Evolutionary conservation across 2,329 filamentous ascomycete genomes (phyloP), one percentile per base, ranked within the genome.

Genomic region (Penicillium sp.): DNA sequence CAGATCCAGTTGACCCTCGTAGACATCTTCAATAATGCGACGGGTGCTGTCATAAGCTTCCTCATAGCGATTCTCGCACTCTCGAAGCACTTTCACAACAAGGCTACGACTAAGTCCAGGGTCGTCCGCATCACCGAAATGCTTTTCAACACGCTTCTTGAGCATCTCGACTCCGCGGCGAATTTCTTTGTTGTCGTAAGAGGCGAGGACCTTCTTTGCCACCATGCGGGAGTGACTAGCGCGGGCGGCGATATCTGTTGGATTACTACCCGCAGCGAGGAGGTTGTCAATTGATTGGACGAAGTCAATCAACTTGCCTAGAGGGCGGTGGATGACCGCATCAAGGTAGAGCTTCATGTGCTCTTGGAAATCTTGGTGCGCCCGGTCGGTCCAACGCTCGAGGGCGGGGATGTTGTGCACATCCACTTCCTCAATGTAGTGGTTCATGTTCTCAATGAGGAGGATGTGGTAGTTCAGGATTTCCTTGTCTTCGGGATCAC

Each of bases 361-460:
- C 74, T 96, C 91, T 49, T 82, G 79, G 72, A 96, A 86, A 74
- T 96, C 91, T 42, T 84, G 81, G 30, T 83, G 79, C 1, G 93
- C 94, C 53, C 88, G 87, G 36, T 86, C 84, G 67, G 86, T 88
- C 90, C 92, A 97, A 62, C 90, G 85, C 56, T 90, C 85, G 4
- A 97, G 81, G 0, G 96, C 85, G 7, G 88, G 82, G 58, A 94
- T 84, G 35, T 83, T 81, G 16, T 84, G 82, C 14, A 87, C 77
- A 62, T 96, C 90, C 8, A 96, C 88, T 72, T 97, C 92, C 70
- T 97, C 92, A 10, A 94, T 79, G 75, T 96, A 97, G 74, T 96
- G 91, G 69, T 97, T 95, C 91, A 97, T 97, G 73, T 99, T 99
- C 74, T 99, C 93, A 63, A 99, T 97, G 50, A 97, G 81, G 32